Evolutionary conservation across 495 filamentous ascomycete species (phyloP).

Genomic region (Echria macrotheca): DNA sequence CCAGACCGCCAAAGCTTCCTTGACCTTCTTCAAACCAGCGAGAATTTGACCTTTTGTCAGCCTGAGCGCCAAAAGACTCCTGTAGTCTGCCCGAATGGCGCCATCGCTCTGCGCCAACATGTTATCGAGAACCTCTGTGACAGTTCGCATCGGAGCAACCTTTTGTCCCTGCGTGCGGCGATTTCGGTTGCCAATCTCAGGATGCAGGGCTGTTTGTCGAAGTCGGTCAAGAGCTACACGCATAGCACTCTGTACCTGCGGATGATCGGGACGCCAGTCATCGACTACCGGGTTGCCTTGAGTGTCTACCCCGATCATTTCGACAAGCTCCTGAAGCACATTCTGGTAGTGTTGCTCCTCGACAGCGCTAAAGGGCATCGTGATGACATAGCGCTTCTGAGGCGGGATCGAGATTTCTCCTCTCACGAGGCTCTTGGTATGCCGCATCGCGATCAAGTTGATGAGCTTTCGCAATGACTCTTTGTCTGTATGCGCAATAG

Average conservation of each 20-base stretch:
- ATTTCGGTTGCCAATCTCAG: slow-evolving; percentile 65
- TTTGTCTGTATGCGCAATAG: slow-evolving; percentile 53
- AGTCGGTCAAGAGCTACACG: slow-evolving; percentile 46
- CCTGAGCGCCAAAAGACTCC: slow-evolving; percentile 54
- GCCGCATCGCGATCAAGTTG: slow-evolving; percentile 64
- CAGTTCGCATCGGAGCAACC: slow-evolving; percentile 65
- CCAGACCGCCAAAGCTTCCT: slow-evolving; percentile 65
- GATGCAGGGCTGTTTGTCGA: slow-evolving; percentile 82
- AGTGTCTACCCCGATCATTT: slow-evolving; percentile 57
- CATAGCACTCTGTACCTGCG: slow-evolving; percentile 57
- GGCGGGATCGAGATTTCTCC: slow-evolving; percentile 66
- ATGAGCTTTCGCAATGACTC: slow-evolving; percentile 62
- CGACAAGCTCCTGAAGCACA: slow-evolving; percentile 67
- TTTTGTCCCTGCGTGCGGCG: slow-evolving; percentile 59
- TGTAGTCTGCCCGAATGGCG: slow-evolving; percentile 58
- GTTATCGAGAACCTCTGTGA: slow-evolving; percentile 74
- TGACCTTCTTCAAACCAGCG: slow-evolving; percentile 51
- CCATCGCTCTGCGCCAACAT: slow-evolving; percentile 82
- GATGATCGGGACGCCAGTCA: slow-evolving; percentile 59
- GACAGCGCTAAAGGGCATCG: slow-evolving; percentile 77
- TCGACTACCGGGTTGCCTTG: slow-evolving; percentile 55
- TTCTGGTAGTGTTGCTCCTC: slow-evolving; percentile 83
- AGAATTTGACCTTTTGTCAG: slow-evolving; percentile 67
- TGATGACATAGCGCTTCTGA: slow-evolving; percentile 82
- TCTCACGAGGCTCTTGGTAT: slow-evolving; percentile 76